phyloP scores from a whole-genome alignment of 2,329 filamentous ascomycete species.

The Fusarium sp. region DNA sequence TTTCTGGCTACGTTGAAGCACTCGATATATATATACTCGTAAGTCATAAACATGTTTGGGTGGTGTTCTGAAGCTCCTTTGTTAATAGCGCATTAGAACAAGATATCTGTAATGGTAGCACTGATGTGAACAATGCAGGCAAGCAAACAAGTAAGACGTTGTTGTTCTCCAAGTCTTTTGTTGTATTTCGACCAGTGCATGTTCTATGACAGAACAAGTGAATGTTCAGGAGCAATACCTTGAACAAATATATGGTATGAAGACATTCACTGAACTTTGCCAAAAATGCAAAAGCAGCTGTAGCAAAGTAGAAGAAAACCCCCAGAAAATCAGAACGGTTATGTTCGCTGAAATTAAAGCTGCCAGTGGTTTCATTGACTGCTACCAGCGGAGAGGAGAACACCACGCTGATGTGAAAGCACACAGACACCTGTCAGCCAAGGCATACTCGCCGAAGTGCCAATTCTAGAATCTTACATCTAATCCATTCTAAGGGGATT shows the following conservation, averaged over 20 bases:
- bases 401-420: no score
- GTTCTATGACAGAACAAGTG: neutral
- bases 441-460: neutral
- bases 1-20: neutral
- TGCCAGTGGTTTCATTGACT: neutral
- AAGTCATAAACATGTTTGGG: neutral
- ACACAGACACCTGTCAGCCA: neutral
- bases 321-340: neutral
- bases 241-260: neutral
- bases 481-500: neutral
- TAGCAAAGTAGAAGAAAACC: neutral
- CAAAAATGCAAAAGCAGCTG: no score
- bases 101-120: neutral
- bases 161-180: neutral
- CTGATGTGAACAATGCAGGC: neutral
- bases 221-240: neutral
- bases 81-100: neutral
- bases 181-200: neutral
- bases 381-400: neutral
- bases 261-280: neutral
- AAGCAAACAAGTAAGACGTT: neutral
- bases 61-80: neutral
- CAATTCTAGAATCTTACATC: neutral
- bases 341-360: neutral
- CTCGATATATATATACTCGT: neutral